A percentile compares a stretch with the other conserved stretches of the same genome.
phyloP scores from a whole-genome alignment of 352 stramenopile species.

The Pythium brachiatum region DNA sequence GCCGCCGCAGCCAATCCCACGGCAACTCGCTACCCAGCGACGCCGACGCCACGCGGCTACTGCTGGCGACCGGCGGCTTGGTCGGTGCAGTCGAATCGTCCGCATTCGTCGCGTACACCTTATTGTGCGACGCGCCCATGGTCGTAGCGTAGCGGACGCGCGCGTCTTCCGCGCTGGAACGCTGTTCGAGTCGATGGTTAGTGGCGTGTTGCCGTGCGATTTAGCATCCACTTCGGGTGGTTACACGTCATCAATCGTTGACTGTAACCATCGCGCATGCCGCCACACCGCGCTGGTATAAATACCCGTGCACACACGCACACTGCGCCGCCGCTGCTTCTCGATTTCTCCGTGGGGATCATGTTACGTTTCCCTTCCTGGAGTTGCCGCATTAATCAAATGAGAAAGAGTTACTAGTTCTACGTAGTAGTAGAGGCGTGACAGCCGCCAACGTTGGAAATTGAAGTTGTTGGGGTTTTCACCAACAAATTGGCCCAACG shows the following conservation, averaged over 20 bases:
- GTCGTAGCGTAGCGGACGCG: no score
- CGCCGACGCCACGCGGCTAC: neutral
- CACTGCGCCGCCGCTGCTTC: no score
- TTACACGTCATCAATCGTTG: neutral
- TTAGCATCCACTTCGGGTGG: neutral
- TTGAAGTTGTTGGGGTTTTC: no score
- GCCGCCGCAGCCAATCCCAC: constrained; percentile 13
- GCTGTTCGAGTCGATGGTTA: neutral
- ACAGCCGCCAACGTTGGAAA: no score
- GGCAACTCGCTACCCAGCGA: neutral
- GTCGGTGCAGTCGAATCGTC: neutral
- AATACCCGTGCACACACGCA: no score
- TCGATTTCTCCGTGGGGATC: no score
- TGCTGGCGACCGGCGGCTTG: neutral
- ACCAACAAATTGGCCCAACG: no score
- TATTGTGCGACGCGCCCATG: constrained; percentile 19
- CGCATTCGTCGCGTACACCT: constrained; percentile 18
- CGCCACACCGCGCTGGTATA: neutral
- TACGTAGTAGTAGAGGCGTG: no score
- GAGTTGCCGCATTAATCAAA: no score
- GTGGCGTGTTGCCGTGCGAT: neutral
- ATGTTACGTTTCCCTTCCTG: no score
- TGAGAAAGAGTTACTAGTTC: no score
- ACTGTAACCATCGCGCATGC: neutral
- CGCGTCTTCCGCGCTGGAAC: neutral